Percentiles rank a stretch among this genome's conserved stretches.
Conservation (phyloP, 2,329 filamentous ascomycete species). For the Fusarium bulbicola region DNA sequence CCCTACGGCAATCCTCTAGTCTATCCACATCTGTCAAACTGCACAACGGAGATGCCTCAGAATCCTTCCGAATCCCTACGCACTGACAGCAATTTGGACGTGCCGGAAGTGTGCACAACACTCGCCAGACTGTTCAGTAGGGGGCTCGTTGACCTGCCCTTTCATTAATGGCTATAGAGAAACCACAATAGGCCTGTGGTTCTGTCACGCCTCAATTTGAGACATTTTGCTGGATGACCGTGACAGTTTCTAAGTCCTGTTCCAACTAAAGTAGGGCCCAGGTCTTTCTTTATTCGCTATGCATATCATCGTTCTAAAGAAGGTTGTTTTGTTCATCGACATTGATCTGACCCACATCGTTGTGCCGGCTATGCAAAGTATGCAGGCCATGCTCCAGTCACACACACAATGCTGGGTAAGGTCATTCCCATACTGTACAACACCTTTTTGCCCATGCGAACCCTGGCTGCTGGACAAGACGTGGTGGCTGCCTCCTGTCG, state of each 20-base stretch:
- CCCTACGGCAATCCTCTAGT: conserved; percentile 35
- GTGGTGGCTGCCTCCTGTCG: conserved; percentile 30
- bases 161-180: neutral
- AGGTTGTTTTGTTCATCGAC: conserved; percentile 24
- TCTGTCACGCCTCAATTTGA: neutral
- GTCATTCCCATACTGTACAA: conserved; percentile 19
- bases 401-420: conserved; percentile 12
- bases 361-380: conserved; percentile 30
- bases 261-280: neutral
- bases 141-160: neutral
- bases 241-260: neutral
- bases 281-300: conserved; percentile 9
- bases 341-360: conserved; percentile 24
- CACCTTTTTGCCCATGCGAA: conserved; percentile 38
- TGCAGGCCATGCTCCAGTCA: conserved; percentile 22
- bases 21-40: conserved; percentile 33
- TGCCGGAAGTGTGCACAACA: neutral
- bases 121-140: neutral
- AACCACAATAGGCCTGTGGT: no score
- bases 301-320: conserved; percentile 28
- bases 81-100: conserved; percentile 17
- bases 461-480: conserved; percentile 23
- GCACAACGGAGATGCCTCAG: conserved; percentile 24
- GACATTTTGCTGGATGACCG: neutral
- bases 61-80: conserved; percentile 18